Base-by-base conservation (phyloP, 768 basidiomycete species). In the Crepidotus variabilis region DNA sequence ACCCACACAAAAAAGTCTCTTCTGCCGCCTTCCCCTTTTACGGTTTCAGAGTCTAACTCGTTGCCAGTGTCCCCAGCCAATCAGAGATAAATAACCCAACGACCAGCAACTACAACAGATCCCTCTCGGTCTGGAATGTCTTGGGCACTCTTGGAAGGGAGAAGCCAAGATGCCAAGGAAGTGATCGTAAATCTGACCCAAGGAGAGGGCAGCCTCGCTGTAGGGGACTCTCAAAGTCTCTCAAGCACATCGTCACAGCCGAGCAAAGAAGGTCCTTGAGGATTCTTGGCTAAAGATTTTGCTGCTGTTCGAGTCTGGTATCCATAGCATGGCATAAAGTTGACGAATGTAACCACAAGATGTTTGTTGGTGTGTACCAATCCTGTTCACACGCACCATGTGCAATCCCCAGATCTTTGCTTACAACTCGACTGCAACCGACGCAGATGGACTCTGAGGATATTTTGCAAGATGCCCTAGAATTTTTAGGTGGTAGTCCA, bases 401-500 rank as follows among this genome's bases (percentile, higher is more conserved):
- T n/a, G n/a, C n/a, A n/a, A n/a, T n/a, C n/a, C n/a, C n/a, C n/a
- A n/a, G n/a, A n/a, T n/a, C 28, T 51, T 11, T 22, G 2, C 50
- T 13, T 33, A 8, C 24, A 36, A 22, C 33, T 39, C 14, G 9
- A 45, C 47, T 49, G 23, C 32, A n/a, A 23, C 28, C 18, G 14
- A 24, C 3, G 22, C 47, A 39, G 11, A 56, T 55, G 34, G 69
- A 71, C 24, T 57, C 67, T 18, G 82, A 83, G 61, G 84, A 85
- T 58, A 80, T 85, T 54, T 63, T 84, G 9, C 75, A 71, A 50
- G 84, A 85, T 55, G 71, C 80, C 3, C 72, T 85, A 4, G 72
- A 70, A 47, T 78, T 85, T 57, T 67, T 85, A n/a, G 80, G 78
- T 4, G 79, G 70, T 18, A 70, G 75, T 47, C 68, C 67, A 45